Base-by-base conservation (phyloP, 2,329 filamentous ascomycete genomes). In the Aspergillus arachidicola region DNA sequence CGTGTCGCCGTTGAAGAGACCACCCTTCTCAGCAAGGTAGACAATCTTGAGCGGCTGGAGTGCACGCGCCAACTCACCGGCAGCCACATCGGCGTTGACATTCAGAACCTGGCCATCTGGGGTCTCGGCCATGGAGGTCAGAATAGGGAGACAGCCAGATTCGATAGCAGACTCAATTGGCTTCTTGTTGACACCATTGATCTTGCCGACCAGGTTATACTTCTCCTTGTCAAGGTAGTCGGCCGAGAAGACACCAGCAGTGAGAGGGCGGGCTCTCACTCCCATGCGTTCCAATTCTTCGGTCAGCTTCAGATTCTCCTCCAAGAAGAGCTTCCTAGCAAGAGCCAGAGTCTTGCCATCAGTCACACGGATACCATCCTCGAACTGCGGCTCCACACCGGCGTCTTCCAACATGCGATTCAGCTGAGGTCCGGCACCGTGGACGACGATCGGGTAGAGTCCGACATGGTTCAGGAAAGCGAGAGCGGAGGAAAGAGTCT, bases 11-110 rank as follows among this genome's bases (percentile, higher is more conserved):
- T 98, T 93, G 81, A 97, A 96, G 38, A 99, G 82, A 9, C 94
- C 95, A 57, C 95, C 95, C 85, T 98, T 98, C 82, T 99, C 95
- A 6, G 93, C 96, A n/a, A 98, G 85, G 78, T 97, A 99, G 64
- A 99, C 94, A 65, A 98, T 94, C 87, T 99, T 99, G 73, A 98
- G 83, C 30, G 95, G 95, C 80, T 98, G 90, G 59, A 99, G 84
- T 61, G 91, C 88, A 64, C 92, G 89, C 28, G 95, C 94, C 65
- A 99, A 85, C 81, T 97, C 94, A 68, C 94, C 94, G 34, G 95
- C 95, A 41, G 94, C 94, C 65, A 97, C 94, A 79, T 99, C 95
- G 41, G 95, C 95, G 74, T 99, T 99, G 77, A 99, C 95, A 75
- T 99, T 99, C 67, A 99, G 85, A 58, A 98, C 89, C 78, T 94